These are phyloP conservation scores for Apiospora kogelbergensis DNA, from an alignment of 2,329 filamentous ascomycete species.

Conservation along the genomic window DNA sequence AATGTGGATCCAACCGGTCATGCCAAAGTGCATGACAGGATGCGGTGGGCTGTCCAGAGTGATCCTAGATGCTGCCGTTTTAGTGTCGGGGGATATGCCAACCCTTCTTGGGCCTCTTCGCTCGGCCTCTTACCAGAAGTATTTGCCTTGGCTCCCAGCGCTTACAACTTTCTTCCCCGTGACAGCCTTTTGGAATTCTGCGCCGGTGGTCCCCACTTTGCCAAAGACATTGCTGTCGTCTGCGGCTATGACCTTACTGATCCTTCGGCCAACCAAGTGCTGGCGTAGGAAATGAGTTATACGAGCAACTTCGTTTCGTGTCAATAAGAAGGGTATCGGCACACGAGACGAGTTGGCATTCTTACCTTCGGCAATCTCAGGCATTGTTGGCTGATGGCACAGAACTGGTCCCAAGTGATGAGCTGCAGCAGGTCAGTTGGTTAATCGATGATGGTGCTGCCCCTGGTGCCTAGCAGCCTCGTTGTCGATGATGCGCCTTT, in stretches of 20 bases:
- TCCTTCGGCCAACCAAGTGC: slow-evolving; percentile 80
- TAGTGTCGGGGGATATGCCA: background rate
- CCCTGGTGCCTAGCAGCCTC: background rate
- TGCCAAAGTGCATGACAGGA: slow-evolving; percentile 84
- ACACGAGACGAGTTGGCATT: background rate
- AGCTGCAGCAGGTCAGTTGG: no score
- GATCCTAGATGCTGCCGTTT: slow-evolving; percentile 35
- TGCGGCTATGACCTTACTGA: slow-evolving; percentile 67
- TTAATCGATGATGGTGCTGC: background rate
- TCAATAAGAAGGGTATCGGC: background rate
- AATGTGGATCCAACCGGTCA: slow-evolving; percentile 87
- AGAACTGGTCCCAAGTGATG: background rate
- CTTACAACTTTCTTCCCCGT: slow-evolving; percentile 68
- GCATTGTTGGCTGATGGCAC: slow-evolving; percentile 19
- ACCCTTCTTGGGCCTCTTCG: background rate
- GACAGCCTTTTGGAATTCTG: slow-evolving; percentile 72
- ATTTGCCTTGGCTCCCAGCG: slow-evolving; percentile 90
- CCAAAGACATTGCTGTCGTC: slow-evolving; percentile 87
- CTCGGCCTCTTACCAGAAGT: slow-evolving; percentile 65
- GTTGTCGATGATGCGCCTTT: background rate
- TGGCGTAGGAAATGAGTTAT: slow-evolving; percentile 83
- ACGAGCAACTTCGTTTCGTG: slow-evolving; percentile 63
- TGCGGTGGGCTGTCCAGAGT: slow-evolving; percentile 78
- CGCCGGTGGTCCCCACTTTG: slow-evolving; percentile 79
- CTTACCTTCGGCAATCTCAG: slow-evolving; percentile 31